Percentiles rank a stretch among this genome's conserved stretches.
These are phyloP conservation scores for Aureobasidium sp. DNA, from an alignment of 2,329 filamentous ascomycete genomes.

Conservation along the genomic window DNA sequence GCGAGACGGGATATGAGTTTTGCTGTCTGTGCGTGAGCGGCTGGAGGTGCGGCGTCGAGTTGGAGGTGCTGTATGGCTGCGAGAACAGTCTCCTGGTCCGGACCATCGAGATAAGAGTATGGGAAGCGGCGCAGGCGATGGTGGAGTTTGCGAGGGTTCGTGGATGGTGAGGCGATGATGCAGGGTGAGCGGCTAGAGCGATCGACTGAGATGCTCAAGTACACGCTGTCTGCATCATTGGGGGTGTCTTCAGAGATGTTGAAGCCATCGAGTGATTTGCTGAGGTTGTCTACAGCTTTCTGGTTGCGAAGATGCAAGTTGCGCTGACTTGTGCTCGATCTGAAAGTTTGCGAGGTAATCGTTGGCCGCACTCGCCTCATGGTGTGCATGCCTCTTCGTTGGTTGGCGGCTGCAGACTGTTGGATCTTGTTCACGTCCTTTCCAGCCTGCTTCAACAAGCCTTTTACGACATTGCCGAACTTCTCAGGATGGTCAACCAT, in stretches of 20 bases:
- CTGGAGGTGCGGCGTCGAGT: constrained; percentile 41
- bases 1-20: constrained; percentile 50
- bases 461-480: constrained; percentile 63
- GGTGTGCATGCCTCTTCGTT: constrained; percentile 41
- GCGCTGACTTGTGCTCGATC: constrained; percentile 30
- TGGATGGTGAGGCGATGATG: constrained; percentile 53
- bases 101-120: constrained; percentile 51
- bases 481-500: constrained; percentile 72
- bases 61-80: constrained; percentile 46
- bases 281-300: constrained; percentile 50
- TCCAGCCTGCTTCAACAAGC: constrained; percentile 45
- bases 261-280: constrained; percentile 33
- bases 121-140: constrained; percentile 49
- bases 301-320: constrained; percentile 50
- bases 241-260: constrained; percentile 33
- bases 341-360: neutral
- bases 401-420: neutral
- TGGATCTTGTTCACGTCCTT: constrained; percentile 34
- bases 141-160: constrained; percentile 37
- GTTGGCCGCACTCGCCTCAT: constrained; percentile 28
- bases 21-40: constrained; percentile 39
- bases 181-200: constrained; percentile 56
- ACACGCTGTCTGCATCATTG: constrained; percentile 21
- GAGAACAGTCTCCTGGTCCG: constrained; percentile 33
- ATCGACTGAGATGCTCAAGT: constrained; percentile 60